Evolutionary conservation across 345 rosid genomes (phyloP).

Genomic region (Psidium friedrichsthalianum): DNA sequence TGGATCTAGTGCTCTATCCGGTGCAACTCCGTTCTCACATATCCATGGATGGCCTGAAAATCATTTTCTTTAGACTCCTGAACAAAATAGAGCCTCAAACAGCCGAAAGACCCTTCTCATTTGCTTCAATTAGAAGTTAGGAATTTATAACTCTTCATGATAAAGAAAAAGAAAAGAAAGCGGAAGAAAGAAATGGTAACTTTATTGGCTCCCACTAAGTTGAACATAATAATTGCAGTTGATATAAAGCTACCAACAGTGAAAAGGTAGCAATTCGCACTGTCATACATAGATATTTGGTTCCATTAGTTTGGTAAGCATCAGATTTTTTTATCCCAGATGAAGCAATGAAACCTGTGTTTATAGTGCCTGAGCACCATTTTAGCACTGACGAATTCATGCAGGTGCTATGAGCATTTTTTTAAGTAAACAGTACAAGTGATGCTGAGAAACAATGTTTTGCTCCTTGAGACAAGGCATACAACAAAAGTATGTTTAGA

Average conservation of each 20-base stretch:
- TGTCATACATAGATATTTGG: not conserved
- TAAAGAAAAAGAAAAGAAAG: not conserved
- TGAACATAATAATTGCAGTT: not conserved
- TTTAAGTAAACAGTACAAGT: not conserved
- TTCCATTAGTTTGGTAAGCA: not conserved
- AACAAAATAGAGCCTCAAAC: not conserved
- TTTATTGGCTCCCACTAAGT: not conserved
- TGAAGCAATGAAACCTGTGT: not conserved
- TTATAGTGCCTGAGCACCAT: not conserved
- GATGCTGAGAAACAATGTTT: not conserved
- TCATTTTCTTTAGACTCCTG: not conserved
- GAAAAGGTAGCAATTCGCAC: not conserved
- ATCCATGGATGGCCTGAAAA: constrained; percentile 94
- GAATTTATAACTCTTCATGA: not conserved
- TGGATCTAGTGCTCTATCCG: constrained; percentile 87
- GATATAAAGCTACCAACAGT: not conserved
- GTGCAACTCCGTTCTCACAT: constrained; percentile 97
- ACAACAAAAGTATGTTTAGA: not conserved
- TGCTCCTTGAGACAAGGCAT: not conserved
- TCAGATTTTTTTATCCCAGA: not conserved
- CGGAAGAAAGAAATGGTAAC: not conserved
- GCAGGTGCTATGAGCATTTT: not conserved
- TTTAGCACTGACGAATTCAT: not conserved
- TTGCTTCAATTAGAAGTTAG: not conserved
- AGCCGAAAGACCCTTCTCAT: not conserved